Evolutionary conservation across 2,329 filamentous ascomycete genomes (phyloP), one percentile per base, ranked within the genome.

Genomic region (Verticillium alfalfae): DNA sequence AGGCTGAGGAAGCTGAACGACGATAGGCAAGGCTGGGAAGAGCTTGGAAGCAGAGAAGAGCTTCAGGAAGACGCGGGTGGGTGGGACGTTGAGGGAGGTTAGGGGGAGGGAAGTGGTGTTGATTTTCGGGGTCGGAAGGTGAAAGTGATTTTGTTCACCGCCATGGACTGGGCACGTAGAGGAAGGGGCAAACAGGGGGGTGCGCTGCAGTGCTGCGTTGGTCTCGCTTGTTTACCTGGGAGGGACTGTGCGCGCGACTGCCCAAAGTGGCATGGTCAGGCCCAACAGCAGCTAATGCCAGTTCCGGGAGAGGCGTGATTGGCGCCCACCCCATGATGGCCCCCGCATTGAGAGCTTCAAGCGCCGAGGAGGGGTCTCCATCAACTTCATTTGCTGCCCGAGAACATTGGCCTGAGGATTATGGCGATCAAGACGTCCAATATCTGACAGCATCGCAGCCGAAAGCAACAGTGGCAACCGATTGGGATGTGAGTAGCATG

Each of bases 211-310:
- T 52, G 45, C 45, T 52, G 45, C 45, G 45, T 18, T 52, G 45
- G 66, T 70, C 66, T 73, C 71, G 67, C 66, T 73, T 77, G 73
- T 75, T 75, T 74, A 71, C 68, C 54, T 36, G 26, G 26, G 13
- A 1, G 68, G 69, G 66, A 57, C 69, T 64, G 71, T 72, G 72
- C 72, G 60, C 26, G 45, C 31, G n/a, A 36, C 54, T 56, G n/a
- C 54, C 54, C 31, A n/a, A 36, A 34, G 26, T 15, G 31, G 54
- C 54, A 56, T 16, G 18, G 62, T 59, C 55, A 56, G 18, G 39
- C 58, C 34, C 39, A 54, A 37, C 54, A 56, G 26, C n/a, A 41
- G n/a, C 45, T 12, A 52, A 9, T 52, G 18, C 45, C 18, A 22
- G 18, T 18, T 10, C 45, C 45, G 45, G 45, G 45, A 52, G 45